Percentiles rank a stretch among this genome's conserved stretches.
Evolutionary conservation across 768 basidiomycete genomes (phyloP).

Genomic region (Xerocomus potaroensis): DNA sequence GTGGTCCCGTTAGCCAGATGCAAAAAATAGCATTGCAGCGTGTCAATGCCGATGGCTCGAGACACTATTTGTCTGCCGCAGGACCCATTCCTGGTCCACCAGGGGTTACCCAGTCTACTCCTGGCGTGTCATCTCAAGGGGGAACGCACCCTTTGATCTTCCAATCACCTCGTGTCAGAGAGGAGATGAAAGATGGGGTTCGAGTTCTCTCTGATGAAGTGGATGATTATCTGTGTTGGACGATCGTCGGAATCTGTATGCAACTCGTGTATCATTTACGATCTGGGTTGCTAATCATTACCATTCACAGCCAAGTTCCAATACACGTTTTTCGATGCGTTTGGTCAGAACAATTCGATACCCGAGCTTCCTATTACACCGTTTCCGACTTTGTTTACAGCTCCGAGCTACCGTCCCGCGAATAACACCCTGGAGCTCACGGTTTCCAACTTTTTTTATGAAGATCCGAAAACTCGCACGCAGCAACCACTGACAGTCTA

Average conservation of each 20-base stretch:
- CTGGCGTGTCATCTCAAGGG: conserved; percentile 70
- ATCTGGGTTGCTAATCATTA: conserved; percentile 17
- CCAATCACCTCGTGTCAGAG: conserved; percentile 73
- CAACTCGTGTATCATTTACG: conserved; percentile 14
- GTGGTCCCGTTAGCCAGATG: conserved; percentile 93
- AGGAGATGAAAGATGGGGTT: conserved; percentile 76
- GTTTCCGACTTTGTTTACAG: conserved; percentile 80
- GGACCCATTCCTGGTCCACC: conserved; percentile 79
- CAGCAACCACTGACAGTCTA: conserved; percentile 83
- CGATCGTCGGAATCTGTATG: conserved; percentile 92
- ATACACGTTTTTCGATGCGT: conserved; percentile 91
- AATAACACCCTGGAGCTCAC: conserved; percentile 78
- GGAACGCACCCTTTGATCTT: conserved; percentile 81
- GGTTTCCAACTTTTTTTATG: conserved; percentile 85
- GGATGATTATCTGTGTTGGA: conserved; percentile 95
- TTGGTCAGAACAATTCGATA: conserved; percentile 72
- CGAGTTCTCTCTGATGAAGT: conserved; percentile 80
- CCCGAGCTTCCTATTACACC: conserved; percentile 83
- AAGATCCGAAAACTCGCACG: conserved; percentile 58
- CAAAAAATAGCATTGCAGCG: conserved; percentile 92
- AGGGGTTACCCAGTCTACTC: conserved; percentile 64
- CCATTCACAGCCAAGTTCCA: conserved; percentile 74
- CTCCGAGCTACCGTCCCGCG: conserved; percentile 67
- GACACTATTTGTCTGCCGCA: conserved; percentile 87
- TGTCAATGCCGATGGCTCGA: conserved; percentile 73